Evolutionary conservation across 2,329 filamentous ascomycete genomes (phyloP).

Genomic region (Cytospora mali): DNA sequence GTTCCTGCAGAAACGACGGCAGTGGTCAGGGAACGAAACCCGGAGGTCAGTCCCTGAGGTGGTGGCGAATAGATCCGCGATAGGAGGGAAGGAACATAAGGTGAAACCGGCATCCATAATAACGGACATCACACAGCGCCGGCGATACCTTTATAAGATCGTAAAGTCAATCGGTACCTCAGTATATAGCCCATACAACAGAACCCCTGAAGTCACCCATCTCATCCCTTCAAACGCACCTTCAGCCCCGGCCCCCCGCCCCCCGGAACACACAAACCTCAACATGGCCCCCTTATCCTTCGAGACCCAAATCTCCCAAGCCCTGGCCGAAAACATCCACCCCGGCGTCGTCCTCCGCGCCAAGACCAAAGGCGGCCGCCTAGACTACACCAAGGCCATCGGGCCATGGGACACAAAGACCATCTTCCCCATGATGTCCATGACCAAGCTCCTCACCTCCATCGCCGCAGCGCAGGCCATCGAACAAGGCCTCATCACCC

Average conservation of each 20-base stretch:
- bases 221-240: not conserved
- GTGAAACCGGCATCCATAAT: too few relatives aligned
- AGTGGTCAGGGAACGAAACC: too few relatives aligned
- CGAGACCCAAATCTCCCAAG: conserved; percentile 10
- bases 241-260: not conserved
- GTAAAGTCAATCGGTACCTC: too few relatives aligned
- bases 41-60: too few relatives aligned
- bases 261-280: not conserved
- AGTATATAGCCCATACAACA: too few relatives aligned
- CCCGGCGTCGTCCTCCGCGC: conserved; percentile 18
- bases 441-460: conserved; percentile 43
- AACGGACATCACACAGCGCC: too few relatives aligned
- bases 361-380: conserved; percentile 4
- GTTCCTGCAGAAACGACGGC: too few relatives aligned
- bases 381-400: conserved; percentile 9
- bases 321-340: conserved; percentile 10
- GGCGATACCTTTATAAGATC: too few relatives aligned
- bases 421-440: conserved; percentile 36
- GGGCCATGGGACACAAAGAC: conserved; percentile 9
- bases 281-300: not conserved
- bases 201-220: too few relatives aligned
- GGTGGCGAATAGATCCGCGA: too few relatives aligned
- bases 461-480: conserved; percentile 42
- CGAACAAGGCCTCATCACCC: conserved; percentile 36
- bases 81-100: too few relatives aligned